Evolutionary conservation across 2,329 filamentous ascomycete species (phyloP), one percentile per base, ranked within the genome.

Genomic region (Leptosphaerulina australis): DNA sequence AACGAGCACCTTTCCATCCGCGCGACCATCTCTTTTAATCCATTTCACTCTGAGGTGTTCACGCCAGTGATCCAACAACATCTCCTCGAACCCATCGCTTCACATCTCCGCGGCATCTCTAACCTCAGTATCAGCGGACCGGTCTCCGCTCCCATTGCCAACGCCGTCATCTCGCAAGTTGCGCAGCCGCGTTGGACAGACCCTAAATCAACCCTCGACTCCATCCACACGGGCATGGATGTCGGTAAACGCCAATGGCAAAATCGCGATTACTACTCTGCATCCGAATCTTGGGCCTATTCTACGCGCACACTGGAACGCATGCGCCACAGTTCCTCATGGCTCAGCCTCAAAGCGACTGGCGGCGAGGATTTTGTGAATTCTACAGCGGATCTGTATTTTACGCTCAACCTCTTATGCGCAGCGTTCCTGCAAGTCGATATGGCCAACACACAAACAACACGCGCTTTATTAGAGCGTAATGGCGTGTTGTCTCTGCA

Each of bases 191-290:
- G 63, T 21, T 67, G 63, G 63, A 63, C 60, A 31, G 52, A 63
- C 17, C 59, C 62, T 2, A 49, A 55, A 12, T 53, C 56, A 5
- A 65, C 60, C 2, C 55, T 67, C 14, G 56, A 57, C 12, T 63
- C 64, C 12, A 62, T 67, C 14, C 53, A 53, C 46, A 65, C 61
- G 3, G 62, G 62, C 30, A 59, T 60, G 2, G 62, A 65, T 18
- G 62, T 65, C 12, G 62, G 62, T 36, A 65, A 65, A 47, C 62
- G 62, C 11, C 62, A 65, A 44, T 67, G 63, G 63, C 58, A 65
- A 33, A 62, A 60, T 31, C 56, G 52, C 39, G 58, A 65, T 34
- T 56, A 47, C 30, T 59, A 58, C 37, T 24, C 50, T 4, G 60
- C 60, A 2, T 45, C 60, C 4, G 57, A 55, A 34, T 64, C 61